phyloP scores from a whole-genome alignment of 805 yeast genomes.

The Kockiozyma suomiensis region DNA sequence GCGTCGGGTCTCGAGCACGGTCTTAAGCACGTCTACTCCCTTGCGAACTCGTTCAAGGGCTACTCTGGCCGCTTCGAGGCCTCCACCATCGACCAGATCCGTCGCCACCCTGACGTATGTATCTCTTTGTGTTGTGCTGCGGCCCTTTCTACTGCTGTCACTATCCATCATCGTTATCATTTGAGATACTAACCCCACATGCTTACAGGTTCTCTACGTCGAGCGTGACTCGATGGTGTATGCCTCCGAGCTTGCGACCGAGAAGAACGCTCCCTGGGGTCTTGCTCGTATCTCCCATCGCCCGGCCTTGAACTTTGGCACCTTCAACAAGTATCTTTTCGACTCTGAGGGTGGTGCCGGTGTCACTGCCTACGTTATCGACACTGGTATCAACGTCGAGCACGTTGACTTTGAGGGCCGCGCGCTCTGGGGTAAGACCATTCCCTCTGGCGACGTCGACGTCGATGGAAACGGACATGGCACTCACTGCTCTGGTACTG shows the following conservation, averaged over 20 bases:
- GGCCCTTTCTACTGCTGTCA: background rate
- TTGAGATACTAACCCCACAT: constrained; percentile 7
- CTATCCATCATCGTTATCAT: background rate
- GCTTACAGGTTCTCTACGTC: constrained; percentile 53
- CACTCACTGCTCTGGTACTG: constrained; percentile 69
- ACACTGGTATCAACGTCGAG: constrained; percentile 56
- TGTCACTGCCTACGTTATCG: constrained; percentile 59
- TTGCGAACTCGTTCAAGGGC: constrained; percentile 63
- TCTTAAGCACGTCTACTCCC: constrained; percentile 60
- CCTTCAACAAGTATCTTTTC: constrained; percentile 62
- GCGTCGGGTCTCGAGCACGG: constrained; percentile 51
- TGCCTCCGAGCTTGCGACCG: constrained; percentile 52
- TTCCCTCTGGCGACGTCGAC: constrained; percentile 53
- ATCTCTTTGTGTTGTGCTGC: too few species aligned
- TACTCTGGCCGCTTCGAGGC: constrained; percentile 84
- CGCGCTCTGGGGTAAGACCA: constrained; percentile 62
- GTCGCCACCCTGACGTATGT: constrained; percentile 50
- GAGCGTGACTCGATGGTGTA: constrained; percentile 58
- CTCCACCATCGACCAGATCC: constrained; percentile 70
- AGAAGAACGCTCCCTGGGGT: constrained; percentile 75
- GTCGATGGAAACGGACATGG: constrained; percentile 66
- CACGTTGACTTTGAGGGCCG: constrained; percentile 64
- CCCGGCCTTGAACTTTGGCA: constrained; percentile 58
- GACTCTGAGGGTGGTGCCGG: constrained; percentile 64
- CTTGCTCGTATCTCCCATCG: constrained; percentile 71